These are phyloP conservation scores for Sporothrix inflata DNA, from an alignment of 2,329 filamentous ascomycete genomes.

Conservation along the genomic window DNA sequence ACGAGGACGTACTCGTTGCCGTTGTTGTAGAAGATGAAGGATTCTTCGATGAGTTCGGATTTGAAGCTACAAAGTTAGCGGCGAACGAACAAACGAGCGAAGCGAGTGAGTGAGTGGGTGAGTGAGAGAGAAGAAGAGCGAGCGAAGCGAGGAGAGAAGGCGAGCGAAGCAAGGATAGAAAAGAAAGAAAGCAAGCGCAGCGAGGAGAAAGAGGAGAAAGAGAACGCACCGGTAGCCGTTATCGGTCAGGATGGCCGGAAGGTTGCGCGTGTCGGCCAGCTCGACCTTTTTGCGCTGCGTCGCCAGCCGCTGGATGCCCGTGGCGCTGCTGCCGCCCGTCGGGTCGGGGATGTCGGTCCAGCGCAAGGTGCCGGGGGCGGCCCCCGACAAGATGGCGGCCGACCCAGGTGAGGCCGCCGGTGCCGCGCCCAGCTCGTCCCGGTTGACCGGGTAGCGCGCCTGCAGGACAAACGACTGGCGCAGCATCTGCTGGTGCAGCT, in stretches of 20 bases:
- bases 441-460: slow-evolving; percentile 56
- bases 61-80: slow-evolving; percentile 48
- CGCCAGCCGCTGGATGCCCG: slow-evolving; percentile 44
- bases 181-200: not conserved
- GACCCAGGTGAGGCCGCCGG: slow-evolving; percentile 8
- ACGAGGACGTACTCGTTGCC: slow-evolving; percentile 58
- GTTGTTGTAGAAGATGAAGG: slow-evolving; percentile 57
- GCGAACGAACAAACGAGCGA: slow-evolving; percentile 20
- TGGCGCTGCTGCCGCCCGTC: slow-evolving; percentile 40
- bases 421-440: slow-evolving; percentile 45
- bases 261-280: slow-evolving; percentile 55
- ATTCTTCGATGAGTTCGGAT: slow-evolving; percentile 57
- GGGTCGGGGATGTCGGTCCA: slow-evolving; percentile 67
- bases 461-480: slow-evolving; percentile 63
- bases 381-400: slow-evolving; percentile 34
- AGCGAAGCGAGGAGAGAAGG: not conserved
- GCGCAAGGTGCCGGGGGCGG: slow-evolving; percentile 51
- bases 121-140: not conserved
- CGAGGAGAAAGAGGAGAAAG: too few species aligned
- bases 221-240: slow-evolving; percentile 56
- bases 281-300: slow-evolving; percentile 61
- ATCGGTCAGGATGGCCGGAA: slow-evolving; percentile 54
- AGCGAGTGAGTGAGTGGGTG: not conserved
- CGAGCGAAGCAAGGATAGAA: not conserved
- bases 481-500: slow-evolving; percentile 57